phyloP scores from a whole-genome alignment of 345 rosid species.

The Ailanthus altissimus region DNA sequence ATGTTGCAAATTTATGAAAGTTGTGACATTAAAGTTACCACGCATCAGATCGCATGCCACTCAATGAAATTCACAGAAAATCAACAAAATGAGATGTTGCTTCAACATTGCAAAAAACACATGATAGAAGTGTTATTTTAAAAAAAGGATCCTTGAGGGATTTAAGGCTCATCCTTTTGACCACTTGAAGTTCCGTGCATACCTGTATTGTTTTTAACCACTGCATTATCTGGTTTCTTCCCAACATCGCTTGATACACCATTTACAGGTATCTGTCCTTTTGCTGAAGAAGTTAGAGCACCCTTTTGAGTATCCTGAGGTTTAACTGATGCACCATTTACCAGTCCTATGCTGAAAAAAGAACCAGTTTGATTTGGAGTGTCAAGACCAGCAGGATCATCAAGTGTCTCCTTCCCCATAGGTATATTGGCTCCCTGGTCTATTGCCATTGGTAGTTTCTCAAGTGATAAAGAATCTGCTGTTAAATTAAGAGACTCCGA shows the following conservation, averaged over 20 bases:
- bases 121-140: too few species aligned
- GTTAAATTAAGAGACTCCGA: background rate
- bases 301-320: conserved; percentile 25
- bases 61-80: background rate
- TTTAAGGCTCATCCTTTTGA: background rate
- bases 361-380: background rate
- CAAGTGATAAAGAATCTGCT: background rate
- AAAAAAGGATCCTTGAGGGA: too few species aligned
- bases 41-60: background rate
- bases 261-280: conserved; percentile 22
- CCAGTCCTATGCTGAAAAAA: background rate
- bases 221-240: conserved; percentile 18
- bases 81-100: background rate
- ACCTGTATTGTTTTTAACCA: conserved; percentile 27
- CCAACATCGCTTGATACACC: background rate
- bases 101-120: background rate
- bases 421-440: background rate
- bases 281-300: conserved; percentile 23
- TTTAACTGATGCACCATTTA: background rate
- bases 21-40: background rate
- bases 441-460: background rate
- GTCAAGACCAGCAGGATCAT: conserved; percentile 25
- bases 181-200: background rate
- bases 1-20: background rate
- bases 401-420: background rate